Base-by-base conservation (phyloP, 306 rosid species). In the Begonia peltatifolia region DNA sequence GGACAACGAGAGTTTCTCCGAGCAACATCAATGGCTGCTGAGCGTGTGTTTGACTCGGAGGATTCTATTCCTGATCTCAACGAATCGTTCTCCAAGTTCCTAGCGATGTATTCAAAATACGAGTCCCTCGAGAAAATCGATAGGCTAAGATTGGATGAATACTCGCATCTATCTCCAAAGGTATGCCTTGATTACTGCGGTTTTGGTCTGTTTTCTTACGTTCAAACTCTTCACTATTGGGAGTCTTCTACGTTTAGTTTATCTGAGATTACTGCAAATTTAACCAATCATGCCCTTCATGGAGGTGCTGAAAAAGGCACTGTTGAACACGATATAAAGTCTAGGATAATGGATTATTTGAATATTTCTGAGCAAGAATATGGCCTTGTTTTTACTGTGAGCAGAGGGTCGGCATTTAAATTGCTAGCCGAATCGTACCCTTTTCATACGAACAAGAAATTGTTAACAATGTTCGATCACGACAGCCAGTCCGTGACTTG, bases 131-230 rank as follows among this genome's bases (percentile, higher is more conserved):
- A 82, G 71, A 77, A 62, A 70, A 78, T 86, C 18, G 95, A 82
- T 82, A 75, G 68, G 60, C 68, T 86, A 73, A 80, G 95, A 75
- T 60, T 68, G 9, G 80, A 82, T 12, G 95, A 86, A 16, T 86
- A 86, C 53, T 71, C 85, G 3, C 87, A 86, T 69, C 50, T 86
- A 62, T 64, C 78, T 17, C 76, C 81, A 7, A 82, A 82, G 87
- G 87, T 86, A 72, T 79, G 93, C 79, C 93, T 86, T 55, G 93
- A 86, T 71, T 86, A 86, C 72, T 86, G 97, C 71, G 97, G 97
- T 51, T 90, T 85, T 64, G 97, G 97, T 23, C 80, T 90, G 48
- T 90, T 90, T 63, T 90, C 97, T 48, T 80, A 76, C 58, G 78
- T 83, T 61, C 97, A 90, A 78, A 90, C 95, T 18, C 70, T 83